Evolutionary conservation across 148 eudicot genomes (phyloP).

Genomic region (Drosera capensis): DNA sequence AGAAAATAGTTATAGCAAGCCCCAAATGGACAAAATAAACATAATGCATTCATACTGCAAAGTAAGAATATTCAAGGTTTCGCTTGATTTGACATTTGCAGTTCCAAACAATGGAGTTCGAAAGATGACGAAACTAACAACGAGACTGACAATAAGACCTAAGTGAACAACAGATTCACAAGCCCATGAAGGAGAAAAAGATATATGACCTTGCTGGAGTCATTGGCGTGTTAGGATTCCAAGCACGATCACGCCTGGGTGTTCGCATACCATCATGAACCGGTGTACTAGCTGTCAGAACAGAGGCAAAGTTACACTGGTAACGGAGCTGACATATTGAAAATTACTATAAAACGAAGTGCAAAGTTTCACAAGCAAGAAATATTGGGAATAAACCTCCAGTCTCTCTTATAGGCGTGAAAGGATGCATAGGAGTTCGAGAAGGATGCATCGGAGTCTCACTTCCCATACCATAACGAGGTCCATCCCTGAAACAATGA

Average conservation of each 20-base stretch:
- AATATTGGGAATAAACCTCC: conserved; percentile 40
- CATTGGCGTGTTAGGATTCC: conserved; percentile 98
- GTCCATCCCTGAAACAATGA: conserved; percentile 34
- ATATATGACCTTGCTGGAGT: conserved; percentile 67
- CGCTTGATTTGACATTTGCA: too few species aligned
- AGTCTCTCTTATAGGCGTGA: conserved; percentile 91
- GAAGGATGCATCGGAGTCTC: conserved; percentile 99
- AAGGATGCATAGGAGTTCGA: conserved; percentile 88
- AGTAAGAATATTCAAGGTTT: too few species aligned
- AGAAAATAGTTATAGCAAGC: too few species aligned
- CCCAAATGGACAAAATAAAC: too few species aligned
- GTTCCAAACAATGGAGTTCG: not conserved
- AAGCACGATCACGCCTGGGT: conserved; percentile 94
- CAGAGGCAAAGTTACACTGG: not conserved
- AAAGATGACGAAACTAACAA: conserved; percentile 4
- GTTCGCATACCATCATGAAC: conserved; percentile 99
- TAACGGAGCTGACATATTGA: too few species aligned
- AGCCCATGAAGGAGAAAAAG: not conserved
- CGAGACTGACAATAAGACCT: too few species aligned
- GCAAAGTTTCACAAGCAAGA: not conserved
- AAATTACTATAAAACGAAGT: not conserved
- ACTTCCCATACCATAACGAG: conserved; percentile 81
- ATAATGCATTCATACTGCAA: too few species aligned
- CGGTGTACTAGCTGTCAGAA: conserved; percentile 52
- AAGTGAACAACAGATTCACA: too few species aligned